These are phyloP conservation scores for Suillus sp. DNA, from an alignment of 768 basidiomycete species.

Conservation along the genomic window DNA sequence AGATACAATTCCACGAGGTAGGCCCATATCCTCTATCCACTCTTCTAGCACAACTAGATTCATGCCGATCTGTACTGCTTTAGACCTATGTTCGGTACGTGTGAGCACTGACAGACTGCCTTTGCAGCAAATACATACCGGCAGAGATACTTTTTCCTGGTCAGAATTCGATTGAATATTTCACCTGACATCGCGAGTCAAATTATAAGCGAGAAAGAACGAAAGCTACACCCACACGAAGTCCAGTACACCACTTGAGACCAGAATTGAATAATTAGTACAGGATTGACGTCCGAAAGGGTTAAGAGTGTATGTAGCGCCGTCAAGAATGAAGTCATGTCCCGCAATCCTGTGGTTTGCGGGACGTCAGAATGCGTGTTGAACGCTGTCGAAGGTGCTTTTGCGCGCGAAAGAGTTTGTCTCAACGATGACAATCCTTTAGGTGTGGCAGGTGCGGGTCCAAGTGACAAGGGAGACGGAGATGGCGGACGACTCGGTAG, in stretches of 20 bases:
- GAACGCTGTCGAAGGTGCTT: slow-evolving; percentile 47
- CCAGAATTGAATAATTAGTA: slow-evolving; percentile 86
- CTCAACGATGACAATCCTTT: slow-evolving; percentile 67
- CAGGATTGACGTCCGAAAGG: slow-evolving; percentile 89
- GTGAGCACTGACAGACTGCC: slow-evolving; percentile 11
- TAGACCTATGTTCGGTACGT: slow-evolving; percentile 50
- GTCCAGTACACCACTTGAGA: slow-evolving; percentile 99
- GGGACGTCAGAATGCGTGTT: slow-evolving; percentile 51
- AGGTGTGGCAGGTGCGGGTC: slow-evolving; percentile 48
- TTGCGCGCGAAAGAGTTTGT: slow-evolving; percentile 60
- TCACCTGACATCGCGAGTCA: slow-evolving; percentile 54
- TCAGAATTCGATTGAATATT: slow-evolving; percentile 81
- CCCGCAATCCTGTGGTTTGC: slow-evolving; percentile 46
- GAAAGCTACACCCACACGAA: slow-evolving; percentile 62
- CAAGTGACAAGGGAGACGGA: slow-evolving; percentile 48
- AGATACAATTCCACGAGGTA: slow-evolving; percentile 75
- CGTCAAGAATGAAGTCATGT: slow-evolving; percentile 79
- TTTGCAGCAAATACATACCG: slow-evolving; percentile 48
- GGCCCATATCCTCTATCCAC: slow-evolving; percentile 81
- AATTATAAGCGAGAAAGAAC: slow-evolving; percentile 15
- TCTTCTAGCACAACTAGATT: slow-evolving; percentile 87
- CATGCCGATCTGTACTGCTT: slow-evolving; percentile 87
- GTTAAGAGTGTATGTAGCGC: slow-evolving; percentile 82
- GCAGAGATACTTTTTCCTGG: slow-evolving; percentile 94
- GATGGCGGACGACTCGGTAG: slow-evolving; percentile 51